These are phyloP conservation scores for Spergularia azorica DNA, from an alignment of 179 eudicot genomes.

Conservation along the genomic window DNA sequence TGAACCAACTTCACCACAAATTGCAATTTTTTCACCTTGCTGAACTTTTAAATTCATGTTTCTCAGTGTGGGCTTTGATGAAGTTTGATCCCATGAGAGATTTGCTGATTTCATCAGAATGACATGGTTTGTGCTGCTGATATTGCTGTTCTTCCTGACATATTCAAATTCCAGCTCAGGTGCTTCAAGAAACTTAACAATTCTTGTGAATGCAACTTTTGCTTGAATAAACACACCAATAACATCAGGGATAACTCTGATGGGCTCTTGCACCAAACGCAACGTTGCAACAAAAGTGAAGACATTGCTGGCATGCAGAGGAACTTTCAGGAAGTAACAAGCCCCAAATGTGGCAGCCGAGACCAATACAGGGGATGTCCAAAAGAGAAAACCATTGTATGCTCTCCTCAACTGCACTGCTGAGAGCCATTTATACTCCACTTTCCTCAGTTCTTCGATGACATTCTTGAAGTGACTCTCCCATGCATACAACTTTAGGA, in stretches of 20 bases:
- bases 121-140: conserved; percentile 9
- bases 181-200: conserved; percentile 67
- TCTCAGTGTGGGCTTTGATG: conserved; percentile 49
- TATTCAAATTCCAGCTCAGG: conserved; percentile 54
- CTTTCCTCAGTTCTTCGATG: conserved; percentile 46
- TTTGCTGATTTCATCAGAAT: conserved; percentile 50
- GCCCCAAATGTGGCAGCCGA: conserved; percentile 80
- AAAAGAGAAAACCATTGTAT: conserved; percentile 56
- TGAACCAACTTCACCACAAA: conserved; percentile 74
- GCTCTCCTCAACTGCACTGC: conserved; percentile 57
- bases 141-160: conserved; percentile 34
- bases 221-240: conserved; percentile 74
- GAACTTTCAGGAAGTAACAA: conserved; percentile 62
- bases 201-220: conserved; percentile 64
- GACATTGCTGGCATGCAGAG: conserved; percentile 70
- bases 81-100: conserved; percentile 66
- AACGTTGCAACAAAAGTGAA: conserved; percentile 85
- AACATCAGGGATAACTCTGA: conserved; percentile 71
- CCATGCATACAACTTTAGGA: conserved; percentile 38
- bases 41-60: conserved; percentile 40
- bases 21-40: conserved; percentile 56
- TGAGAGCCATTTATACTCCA: conserved; percentile 53
- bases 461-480: conserved; percentile 62
- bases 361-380: conserved; percentile 74
- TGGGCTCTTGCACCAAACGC: conserved; percentile 79